Evolutionary conservation across 179 eudicot species (phyloP), one percentile per base, ranked within the genome.

Genomic region (Heliamphora pulchella): DNA sequence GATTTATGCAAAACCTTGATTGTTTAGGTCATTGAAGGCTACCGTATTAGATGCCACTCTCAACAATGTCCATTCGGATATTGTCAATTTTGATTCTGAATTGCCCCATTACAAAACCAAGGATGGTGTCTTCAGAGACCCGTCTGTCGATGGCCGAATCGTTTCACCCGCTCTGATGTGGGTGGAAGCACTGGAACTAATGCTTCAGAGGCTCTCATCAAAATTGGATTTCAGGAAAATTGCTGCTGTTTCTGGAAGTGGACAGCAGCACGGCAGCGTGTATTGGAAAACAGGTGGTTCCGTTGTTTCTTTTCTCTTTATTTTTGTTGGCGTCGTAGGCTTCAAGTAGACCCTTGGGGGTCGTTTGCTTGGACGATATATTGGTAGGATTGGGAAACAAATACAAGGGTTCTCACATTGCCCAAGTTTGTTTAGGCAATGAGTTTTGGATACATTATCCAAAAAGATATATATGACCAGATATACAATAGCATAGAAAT

Each of bases 241-340:
- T 76, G 91, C 78, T 69, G 95, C 99, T 48, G 84, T 96, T 75
- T 94, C 99, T 3, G 99, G 99, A 8, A 96, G 99, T 69, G 99
- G 91, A 4, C 98, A 96, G 86, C 99, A 96, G 80, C 99, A 96
- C 70, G 99, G 99, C 22, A 96, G 99, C 81, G 99, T 96, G 22
- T 96, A 91, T 70, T 96, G 99, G 99, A 96, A 91, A 81, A 86
- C 20, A 48, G 93, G 94, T n/a, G 87, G 94, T 81, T 89, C 82
- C 1, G 31, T 31, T 31, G 31, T 31, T 31, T 31, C 31, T 31
- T 31, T 31, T 31, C 31, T 31, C 0, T 31, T 31, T 31, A n/a
- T 31, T 31, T 31, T 31, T 31, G 31, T 31, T 31, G 0, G 31
- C 31, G 31, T 31, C 31, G 31, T 31, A 31, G 31, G 31, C 31